phyloP scores from a whole-genome alignment of 1,284 basidiomycete species.

The Fomitopsis schrenkii region DNA sequence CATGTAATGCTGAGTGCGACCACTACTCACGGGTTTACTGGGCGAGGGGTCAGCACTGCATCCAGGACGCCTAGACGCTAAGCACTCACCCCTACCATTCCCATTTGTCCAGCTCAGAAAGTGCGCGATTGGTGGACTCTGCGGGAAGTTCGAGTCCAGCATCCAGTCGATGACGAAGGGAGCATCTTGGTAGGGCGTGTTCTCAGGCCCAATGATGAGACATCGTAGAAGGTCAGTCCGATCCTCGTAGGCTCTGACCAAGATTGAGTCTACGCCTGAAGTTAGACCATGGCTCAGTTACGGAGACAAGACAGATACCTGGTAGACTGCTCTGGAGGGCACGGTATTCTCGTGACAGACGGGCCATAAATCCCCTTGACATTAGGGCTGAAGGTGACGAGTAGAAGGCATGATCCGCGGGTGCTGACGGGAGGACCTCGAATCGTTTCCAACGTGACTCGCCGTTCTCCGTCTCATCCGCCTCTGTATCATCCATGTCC shows the following conservation, averaged over 20 bases:
- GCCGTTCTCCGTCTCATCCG: constrained; percentile 11
- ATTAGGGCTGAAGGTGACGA: constrained; percentile 56
- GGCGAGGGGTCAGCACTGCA: not conserved
- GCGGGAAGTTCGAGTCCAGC: constrained; percentile 84
- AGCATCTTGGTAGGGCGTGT: constrained; percentile 91
- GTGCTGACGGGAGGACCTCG: constrained; percentile 70
- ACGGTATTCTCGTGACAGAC: constrained; percentile 81
- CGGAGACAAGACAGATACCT: constrained; percentile 40
- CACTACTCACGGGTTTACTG: constrained; percentile 70
- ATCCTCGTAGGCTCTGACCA: constrained; percentile 76
- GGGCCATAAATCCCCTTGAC: constrained; percentile 68
- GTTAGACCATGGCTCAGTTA: not conserved
- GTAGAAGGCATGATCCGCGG: constrained; percentile 78
- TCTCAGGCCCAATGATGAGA: constrained; percentile 89
- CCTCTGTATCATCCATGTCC: constrained; percentile 16
- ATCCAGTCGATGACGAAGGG: constrained; percentile 95
- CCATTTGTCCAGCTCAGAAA: constrained; percentile 95
- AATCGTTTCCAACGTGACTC: constrained; percentile 69
- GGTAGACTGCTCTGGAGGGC: constrained; percentile 78
- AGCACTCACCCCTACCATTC: constrained; percentile 73
- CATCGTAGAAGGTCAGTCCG: constrained; percentile 83
- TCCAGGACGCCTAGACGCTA: not conserved
- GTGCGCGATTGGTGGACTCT: constrained; percentile 83
- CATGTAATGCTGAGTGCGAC: not conserved
- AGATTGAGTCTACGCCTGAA: constrained; percentile 51